Conservation (phyloP, 208 protist species). For the Porcisia hertigi region DNA sequence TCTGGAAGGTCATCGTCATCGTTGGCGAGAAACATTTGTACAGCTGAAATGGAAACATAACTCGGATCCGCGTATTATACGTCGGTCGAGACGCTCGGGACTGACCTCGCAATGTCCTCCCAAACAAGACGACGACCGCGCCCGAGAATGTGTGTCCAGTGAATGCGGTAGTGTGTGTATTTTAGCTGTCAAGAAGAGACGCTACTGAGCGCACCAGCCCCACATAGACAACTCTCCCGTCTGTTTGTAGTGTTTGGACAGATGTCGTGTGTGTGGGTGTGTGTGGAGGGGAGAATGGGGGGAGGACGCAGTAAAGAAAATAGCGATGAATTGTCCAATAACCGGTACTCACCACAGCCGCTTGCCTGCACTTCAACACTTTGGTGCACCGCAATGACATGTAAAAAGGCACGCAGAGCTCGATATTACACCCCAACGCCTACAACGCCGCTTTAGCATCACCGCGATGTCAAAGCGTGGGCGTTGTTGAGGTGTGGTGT, state of each 20-base stretch:
- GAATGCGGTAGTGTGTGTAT: background rate
- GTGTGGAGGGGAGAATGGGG: background rate
- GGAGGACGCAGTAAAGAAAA: background rate
- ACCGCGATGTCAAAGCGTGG: background rate
- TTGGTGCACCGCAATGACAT: background rate
- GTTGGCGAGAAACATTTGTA: conserved; percentile 34
- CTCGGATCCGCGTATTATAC: background rate
- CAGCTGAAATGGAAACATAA: background rate
- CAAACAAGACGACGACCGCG: background rate
- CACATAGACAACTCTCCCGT: background rate
- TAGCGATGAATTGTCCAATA: background rate
- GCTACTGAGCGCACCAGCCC: background rate
- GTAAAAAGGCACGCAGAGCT: background rate
- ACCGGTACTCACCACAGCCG: background rate
- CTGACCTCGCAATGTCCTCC: background rate
- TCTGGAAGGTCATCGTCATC: conserved; percentile 50
- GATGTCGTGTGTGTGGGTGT: background rate
- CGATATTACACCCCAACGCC: background rate
- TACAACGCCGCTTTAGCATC: background rate
- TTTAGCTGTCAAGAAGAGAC: too few species aligned
- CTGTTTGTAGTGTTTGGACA: background rate
- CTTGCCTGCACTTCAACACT: background rate
- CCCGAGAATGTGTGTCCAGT: background rate
- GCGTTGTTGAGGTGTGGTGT: background rate
- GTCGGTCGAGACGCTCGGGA: background rate